phyloP scores from a whole-genome alignment of 352 stramenopile species.

The Aphanomyces invadans region DNA sequence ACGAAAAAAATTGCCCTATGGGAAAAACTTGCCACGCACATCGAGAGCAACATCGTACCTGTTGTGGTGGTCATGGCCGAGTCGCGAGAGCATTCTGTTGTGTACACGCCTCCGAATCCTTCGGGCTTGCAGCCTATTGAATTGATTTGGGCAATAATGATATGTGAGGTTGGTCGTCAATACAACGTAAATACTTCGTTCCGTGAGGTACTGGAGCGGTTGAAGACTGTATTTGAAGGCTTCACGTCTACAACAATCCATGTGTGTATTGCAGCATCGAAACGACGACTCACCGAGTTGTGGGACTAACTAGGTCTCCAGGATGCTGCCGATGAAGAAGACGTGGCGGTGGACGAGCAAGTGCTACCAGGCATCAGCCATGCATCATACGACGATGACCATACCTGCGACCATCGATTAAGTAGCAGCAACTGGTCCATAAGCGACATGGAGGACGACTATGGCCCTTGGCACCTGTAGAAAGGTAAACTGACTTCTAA shows the following conservation, averaged over 20 bases:
- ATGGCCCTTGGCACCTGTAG: too few species aligned
- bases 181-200: constrained; percentile 9
- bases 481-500: too few species aligned
- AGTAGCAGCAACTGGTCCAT: neutral
- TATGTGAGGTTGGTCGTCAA: too few species aligned
- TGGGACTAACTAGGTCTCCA: neutral
- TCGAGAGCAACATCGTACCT: constrained; percentile 17
- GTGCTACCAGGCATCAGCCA: neutral
- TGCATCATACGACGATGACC: neutral
- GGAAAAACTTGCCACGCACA: constrained; percentile 14
- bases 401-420: neutral
- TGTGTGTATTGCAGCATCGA: neutral
- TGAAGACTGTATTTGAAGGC: constrained; percentile 3
- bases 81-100: constrained; percentile 18
- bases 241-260: neutral
- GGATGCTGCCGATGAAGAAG: neutral
- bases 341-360: neutral
- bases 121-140: too few species aligned
- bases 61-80: constrained; percentile 18
- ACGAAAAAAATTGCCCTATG: constrained; percentile 3
- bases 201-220: constrained; percentile 7
- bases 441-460: neutral
- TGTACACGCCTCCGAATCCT: constrained; percentile 29
- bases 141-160: too few species aligned
- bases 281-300: neutral